These are phyloP conservation scores for Galeopsis tetrahit DNA, from an alignment of 257 asterid genomes.

Conservation along the genomic window DNA sequence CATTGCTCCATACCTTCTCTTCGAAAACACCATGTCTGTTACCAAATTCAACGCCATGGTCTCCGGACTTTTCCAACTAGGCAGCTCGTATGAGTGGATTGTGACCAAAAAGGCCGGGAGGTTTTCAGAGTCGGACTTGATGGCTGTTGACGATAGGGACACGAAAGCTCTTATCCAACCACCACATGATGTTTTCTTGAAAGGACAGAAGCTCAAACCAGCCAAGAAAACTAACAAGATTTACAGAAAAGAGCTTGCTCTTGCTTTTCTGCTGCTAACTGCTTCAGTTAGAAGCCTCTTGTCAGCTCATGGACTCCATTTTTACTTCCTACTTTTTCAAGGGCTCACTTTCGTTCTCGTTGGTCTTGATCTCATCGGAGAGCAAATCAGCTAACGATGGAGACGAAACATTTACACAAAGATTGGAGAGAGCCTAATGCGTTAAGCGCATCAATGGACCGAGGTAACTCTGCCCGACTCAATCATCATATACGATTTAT, in stretches of 20 bases:
- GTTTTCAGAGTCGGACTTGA: conserved; percentile 60
- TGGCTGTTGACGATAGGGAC: conserved; percentile 49
- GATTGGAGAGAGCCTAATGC: not conserved
- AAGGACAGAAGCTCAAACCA: conserved; percentile 31
- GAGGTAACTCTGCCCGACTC: not conserved
- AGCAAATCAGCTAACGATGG: conserved; percentile 52
- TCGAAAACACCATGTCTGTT: conserved; percentile 75
- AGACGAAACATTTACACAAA: not conserved
- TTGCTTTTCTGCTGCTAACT: conserved; percentile 65
- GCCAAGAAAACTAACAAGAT: conserved; percentile 64
- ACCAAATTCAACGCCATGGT: conserved; percentile 78
- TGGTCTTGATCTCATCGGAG: conserved; percentile 75
- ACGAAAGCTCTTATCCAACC: conserved; percentile 34
- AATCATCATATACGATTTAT: conserved; percentile 1
- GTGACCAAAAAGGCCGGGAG: conserved; percentile 73
- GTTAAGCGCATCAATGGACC: not conserved
- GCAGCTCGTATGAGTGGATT: conserved; percentile 76
- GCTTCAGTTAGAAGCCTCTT: conserved; percentile 72
- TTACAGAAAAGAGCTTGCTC: conserved; percentile 71
- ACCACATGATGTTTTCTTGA: conserved; percentile 43
- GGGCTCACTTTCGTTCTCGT: conserved; percentile 70
- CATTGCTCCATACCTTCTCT: conserved; percentile 71
- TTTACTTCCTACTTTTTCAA: conserved; percentile 80
- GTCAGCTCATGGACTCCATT: conserved; percentile 78
- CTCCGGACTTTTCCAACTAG: conserved; percentile 66